Evolutionary conservation across 129 eudicot species (phyloP), one percentile per base, ranked within the genome.

Genomic region (Chrysanthemum seticuspe): DNA sequence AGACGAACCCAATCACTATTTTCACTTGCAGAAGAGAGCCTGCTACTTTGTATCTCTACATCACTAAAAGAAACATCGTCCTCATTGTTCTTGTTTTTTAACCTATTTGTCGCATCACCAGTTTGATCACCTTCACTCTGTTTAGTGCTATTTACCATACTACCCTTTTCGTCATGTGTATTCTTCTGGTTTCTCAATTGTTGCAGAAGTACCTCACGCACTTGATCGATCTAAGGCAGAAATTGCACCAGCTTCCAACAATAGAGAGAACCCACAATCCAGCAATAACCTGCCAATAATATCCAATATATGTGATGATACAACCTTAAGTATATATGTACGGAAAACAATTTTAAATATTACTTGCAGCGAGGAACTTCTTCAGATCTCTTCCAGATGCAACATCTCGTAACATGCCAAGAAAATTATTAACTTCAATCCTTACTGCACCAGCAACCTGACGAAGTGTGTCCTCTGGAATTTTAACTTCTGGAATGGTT

Each of bases 381-480:
- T 87, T 90, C 57, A 90, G 75, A 65, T 90, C 97, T 81, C 75
- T 80, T n/a, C 91, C 95, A 23, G 86, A 67, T 8, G 95, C 95
- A 81, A 87, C 78, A 27, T 84, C 83, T 2, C 86, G 76, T 75
- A 90, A 40, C 25, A 79, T 18, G 25, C 50, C 74, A 78, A 90
- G 55, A 21, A 79, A 83, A n/a, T 70, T 65, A 57, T 90, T 90
- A n/a, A 90, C 76, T 75, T 85, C 91, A 82, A 55, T 52, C 73
- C 91, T 85, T 21, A 85, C 52, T 2, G 85, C 85, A 64, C 86
- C 70, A 54, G 83, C 86, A 79, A 80, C 66, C 81, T 87, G 83
- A 55, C 79, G 78, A 63, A 90, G 25, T 2, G 86, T 75, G 23
- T 82, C 84, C 75, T 87, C 89, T 5, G 97, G 87, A 44, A 90